A percentile compares a stretch with the other conserved stretches of the same genome.
phyloP scores from a whole-genome alignment of 2,329 filamentous ascomycete genomes.

The Beauveria bassiana region DNA sequence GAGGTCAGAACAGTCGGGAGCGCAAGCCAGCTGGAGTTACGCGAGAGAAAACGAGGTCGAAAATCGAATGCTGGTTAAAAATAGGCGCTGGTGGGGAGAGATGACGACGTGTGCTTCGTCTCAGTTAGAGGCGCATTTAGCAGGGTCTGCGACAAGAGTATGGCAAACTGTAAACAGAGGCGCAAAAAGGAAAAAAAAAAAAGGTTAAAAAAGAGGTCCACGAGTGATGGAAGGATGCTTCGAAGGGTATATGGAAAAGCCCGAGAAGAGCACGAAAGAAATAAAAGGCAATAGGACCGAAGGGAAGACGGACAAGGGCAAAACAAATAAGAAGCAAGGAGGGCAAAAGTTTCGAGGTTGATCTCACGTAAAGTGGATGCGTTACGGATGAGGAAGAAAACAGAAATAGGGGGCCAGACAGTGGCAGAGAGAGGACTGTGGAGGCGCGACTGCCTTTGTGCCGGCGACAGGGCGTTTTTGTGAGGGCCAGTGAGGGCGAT shows the following conservation, averaged over 20 bases:
- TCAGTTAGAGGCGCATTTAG: constrained; percentile 1
- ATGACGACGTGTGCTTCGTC: constrained; percentile 11
- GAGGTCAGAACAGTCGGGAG: not conserved
- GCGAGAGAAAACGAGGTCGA: not conserved
- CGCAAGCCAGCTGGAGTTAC: not conserved
- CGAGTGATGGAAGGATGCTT: constrained; percentile 3
- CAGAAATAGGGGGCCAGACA: too few species aligned
- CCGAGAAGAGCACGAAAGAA: not conserved
- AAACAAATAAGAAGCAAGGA: constrained; percentile 6
- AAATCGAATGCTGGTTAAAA: not conserved
- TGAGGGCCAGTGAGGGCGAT: too few species aligned
- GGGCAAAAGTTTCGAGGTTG: constrained; percentile 3
- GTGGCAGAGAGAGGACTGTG: too few species aligned
- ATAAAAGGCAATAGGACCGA: not conserved
- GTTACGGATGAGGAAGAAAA: too few species aligned
- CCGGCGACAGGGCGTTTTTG: too few species aligned
- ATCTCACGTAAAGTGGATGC: too few species aligned
- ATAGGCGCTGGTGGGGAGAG: constrained; percentile 10
- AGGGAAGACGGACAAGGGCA: constrained; percentile 1
- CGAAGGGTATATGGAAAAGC: not conserved
- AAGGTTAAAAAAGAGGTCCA: not conserved
- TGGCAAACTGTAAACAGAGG: not conserved
- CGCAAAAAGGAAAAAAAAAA: not conserved
- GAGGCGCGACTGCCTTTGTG: too few species aligned
- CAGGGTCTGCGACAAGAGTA: not conserved